Evolutionary conservation across 495 filamentous ascomycete genomes (phyloP), one percentile per base, ranked within the genome.

Genomic region (Umbilicaria muhlenbergii): DNA sequence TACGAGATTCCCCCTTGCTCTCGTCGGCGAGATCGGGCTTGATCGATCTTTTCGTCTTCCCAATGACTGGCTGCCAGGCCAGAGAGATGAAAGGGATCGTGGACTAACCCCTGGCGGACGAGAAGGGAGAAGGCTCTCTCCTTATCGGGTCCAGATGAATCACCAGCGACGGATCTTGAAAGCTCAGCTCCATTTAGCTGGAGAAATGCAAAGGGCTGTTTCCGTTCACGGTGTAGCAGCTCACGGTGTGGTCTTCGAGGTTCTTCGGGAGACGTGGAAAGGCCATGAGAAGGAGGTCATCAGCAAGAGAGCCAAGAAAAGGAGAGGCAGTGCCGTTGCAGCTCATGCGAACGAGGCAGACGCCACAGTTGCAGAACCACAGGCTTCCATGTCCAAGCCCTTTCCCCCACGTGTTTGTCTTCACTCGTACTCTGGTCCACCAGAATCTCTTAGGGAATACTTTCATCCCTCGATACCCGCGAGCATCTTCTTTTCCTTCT

Each of bases 391-490:
- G 5, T 28, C 24, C 24, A 66, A 70, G 36, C 81, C 81, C 0
- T 98, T 82, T 54, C 91, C 91, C 8, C 87, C 89, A 2, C 74
- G 88, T 31, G 80, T 96, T 51, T 98, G 91, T 55, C 70, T 98
- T 51, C 91, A 98, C 60, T 94, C 87, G 0, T 98, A 84, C 57
- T 87, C 83, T 31, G 92, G 87, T 0, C 72, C 82, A n/a, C 60
- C 73, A 16, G 78, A 91, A 34, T 70, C 75, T 19, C 53, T 94
- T 24, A 81, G 71, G 38, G 86, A 89, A 57, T 95, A 92, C 48
- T 59, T 86, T 46, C 65, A 81, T 49, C 77, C 74, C 2, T 70
- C 76, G 0, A 74, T 91, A 16, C 88, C 92, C 0, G 77, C 77
- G 3, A 69, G 78, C 32, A 68, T 95, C 8, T 98, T 75, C 56